A percentile compares a stretch with the other conserved stretches of the same genome.
Conservation (phyloP, 2,329 filamentous ascomycete species). For the Aspergillus cejpii region DNA sequence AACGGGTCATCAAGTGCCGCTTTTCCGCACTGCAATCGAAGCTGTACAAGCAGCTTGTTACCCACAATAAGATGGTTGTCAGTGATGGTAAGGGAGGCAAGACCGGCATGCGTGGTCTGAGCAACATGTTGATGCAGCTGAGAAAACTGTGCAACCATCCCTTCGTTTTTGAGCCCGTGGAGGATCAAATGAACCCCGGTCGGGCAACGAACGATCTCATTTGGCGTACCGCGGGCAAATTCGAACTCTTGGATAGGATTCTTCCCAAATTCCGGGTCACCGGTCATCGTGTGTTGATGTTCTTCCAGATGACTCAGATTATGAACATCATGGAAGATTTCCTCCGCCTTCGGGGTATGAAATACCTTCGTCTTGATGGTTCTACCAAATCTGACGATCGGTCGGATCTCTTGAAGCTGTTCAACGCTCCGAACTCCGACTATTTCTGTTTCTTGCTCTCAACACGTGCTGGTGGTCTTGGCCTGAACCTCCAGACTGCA, state of each 20-base stretch:
- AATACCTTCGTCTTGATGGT: conserved; percentile 89
- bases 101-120: conserved; percentile 85
- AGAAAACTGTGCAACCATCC: conserved; percentile 98
- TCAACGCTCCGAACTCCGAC: conserved; percentile 82
- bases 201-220: conserved; percentile 85
- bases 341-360: conserved; percentile 70
- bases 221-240: conserved; percentile 95
- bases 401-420: conserved; percentile 77
- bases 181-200: conserved; percentile 93
- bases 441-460: conserved; percentile 99
- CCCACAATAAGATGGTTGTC: conserved; percentile 87
- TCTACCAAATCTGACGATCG: conserved; percentile 97
- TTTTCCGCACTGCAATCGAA: conserved; percentile 91
- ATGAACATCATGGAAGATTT: conserved; percentile 99
- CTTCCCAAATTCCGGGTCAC: conserved; percentile 88
- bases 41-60: conserved; percentile 95
- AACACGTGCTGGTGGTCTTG: conserved; percentile 93
- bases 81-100: conserved; percentile 94
- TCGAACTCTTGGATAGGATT: conserved; percentile 86
- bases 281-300: conserved; percentile 95
- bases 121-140: conserved; percentile 99
- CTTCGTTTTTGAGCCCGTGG: conserved; percentile 96
- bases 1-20: conserved; percentile 98
- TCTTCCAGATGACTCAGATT: conserved; percentile 99
- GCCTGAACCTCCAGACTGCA: conserved; percentile 92